Percentiles rank a stretch among this genome's conserved stretches.
phyloP scores from a whole-genome alignment of 2,329 filamentous ascomycete genomes.

The Trichoderma sp. region DNA sequence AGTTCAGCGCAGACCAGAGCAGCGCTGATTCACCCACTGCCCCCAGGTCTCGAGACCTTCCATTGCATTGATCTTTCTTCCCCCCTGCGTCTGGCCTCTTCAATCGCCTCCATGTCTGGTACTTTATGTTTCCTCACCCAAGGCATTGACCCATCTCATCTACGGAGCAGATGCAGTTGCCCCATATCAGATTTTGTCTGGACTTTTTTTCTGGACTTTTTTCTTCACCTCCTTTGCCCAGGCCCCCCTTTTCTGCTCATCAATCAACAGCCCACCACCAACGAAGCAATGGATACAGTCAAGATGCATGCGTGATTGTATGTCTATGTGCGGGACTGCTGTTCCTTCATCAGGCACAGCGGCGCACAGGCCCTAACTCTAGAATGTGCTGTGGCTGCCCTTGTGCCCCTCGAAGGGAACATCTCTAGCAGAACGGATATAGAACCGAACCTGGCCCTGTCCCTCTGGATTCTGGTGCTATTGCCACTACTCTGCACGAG shows the following conservation, averaged over 20 bases:
- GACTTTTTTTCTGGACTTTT: not conserved
- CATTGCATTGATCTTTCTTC: not conserved
- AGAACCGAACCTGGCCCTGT: conserved; percentile 22
- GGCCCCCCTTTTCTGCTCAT: not conserved
- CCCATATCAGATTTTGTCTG: conserved; percentile 9
- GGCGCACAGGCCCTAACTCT: conserved; percentile 12
- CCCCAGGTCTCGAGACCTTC: not conserved
- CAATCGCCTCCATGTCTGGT: not conserved
- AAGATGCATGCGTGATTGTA: not conserved
- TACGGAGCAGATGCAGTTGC: conserved; percentile 10
- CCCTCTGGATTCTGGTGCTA: conserved; percentile 6
- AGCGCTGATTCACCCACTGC: not conserved
- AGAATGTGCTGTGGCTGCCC: conserved; percentile 3
- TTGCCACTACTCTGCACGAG: not conserved
- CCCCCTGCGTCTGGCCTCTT: not conserved
- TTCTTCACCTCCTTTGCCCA: conserved; percentile 7
- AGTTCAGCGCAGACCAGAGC: not conserved
- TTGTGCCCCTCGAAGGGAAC: not conserved
- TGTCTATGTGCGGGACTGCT: conserved; percentile 8
- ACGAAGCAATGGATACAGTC: not conserved
- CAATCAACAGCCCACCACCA: not conserved
- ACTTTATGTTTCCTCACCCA: not conserved
- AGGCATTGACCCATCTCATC: not conserved
- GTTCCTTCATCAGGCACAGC: conserved; percentile 18
- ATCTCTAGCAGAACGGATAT: conserved; percentile 14